Base-by-base conservation (phyloP, 371 early-diverging fungal genomes). In the Mucor circinelloides region DNA sequence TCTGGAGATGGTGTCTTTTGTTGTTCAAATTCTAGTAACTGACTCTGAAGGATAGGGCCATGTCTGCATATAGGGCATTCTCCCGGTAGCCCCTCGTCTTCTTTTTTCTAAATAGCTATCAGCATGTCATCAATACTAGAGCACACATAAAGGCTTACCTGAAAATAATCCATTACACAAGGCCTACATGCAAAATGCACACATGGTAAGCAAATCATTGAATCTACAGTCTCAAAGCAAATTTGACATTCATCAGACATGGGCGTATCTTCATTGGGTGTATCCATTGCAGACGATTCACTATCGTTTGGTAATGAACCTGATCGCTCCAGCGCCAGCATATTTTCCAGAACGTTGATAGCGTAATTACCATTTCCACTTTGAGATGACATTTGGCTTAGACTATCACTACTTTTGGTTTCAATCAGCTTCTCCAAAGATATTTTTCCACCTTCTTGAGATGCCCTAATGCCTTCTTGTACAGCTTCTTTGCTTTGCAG, bases 21-120 rank as follows among this genome's bases (percentile, higher is more conserved):
- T 60, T 69, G 60, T 19, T 78, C 60, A 21, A 89, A 78, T 36
- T 86, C 84, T 21, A 87, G 68, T 61, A 91, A 38, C 21, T 89
- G 81, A 3, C 64, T 79, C 55, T 85, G 84, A 13, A 79, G 66
- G 7, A 89, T 75, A 10, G 79, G 79, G 0, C 86, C 78, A 25
- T 77, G 76, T 6, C 90, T 73, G 64, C 91, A 91, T 4, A 85
- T 69, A 3, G 92, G 92, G 64, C 91, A 91, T 34, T 89, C 86
- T 4, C 82, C 84, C 8, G 68, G 64, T 36, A 80, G 77, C 6
- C 89, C 89, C 23, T 80, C 72, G 31, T 84, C 71, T 66, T 90
- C 88, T 40, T 74, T 74, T 60, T 73, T 75, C 84, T 89, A 69
- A 36, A 12, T 9, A 6, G 36, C 2, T 12, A 17, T 50, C 25